Evolutionary conservation across 305 asterid genomes (phyloP), one percentile per base, ranked within the genome.

Genomic region (Fraxinus nigra): DNA sequence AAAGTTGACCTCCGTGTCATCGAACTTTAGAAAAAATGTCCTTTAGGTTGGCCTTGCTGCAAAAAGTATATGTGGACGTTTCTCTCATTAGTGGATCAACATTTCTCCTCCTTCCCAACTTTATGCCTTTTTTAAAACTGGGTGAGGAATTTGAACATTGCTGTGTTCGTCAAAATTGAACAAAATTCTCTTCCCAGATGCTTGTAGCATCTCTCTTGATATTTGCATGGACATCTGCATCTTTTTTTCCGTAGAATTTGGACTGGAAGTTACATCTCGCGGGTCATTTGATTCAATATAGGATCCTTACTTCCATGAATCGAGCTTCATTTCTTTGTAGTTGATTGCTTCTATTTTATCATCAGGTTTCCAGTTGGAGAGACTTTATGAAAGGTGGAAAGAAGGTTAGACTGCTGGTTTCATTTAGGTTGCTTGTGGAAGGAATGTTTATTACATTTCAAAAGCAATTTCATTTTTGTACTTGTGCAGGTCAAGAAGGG

Each of bases 321-420:
- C 28, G 37, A 54, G 67, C 22, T 5, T 75, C 61, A 34, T 73
- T 30, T 76, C 34, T 34, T 40, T 32, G 38, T 28, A 24, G 8
- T 34, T 32, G 76, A 34, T 43, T 54, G 14, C 16, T 18, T n/a
- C 2, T 28, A n/a, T 69, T 81, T 63, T 78, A 18, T 79, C 33
- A 59, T 79, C 90, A 96, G 99, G 99, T 96, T 79, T 93, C 98
- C 38, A 96, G 98, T 92, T 94, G 99, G 99, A 93, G 99, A 83
- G 98, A 96, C 86, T 96, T 96, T 65, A 91, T 93, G 98, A 96
- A 96, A 85, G 98, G 97, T 56, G 99, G 99, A 74, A 94, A 94
- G 90, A 96, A 94, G 93, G 99, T 93, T 73, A 78, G 78, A 82
- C 75, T 51, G 32, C 72, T 24, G 26, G 69, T 81, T 48, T 69